phyloP scores from a whole-genome alignment of 2,329 filamentous ascomycete species.

The Zalaria obscura region DNA sequence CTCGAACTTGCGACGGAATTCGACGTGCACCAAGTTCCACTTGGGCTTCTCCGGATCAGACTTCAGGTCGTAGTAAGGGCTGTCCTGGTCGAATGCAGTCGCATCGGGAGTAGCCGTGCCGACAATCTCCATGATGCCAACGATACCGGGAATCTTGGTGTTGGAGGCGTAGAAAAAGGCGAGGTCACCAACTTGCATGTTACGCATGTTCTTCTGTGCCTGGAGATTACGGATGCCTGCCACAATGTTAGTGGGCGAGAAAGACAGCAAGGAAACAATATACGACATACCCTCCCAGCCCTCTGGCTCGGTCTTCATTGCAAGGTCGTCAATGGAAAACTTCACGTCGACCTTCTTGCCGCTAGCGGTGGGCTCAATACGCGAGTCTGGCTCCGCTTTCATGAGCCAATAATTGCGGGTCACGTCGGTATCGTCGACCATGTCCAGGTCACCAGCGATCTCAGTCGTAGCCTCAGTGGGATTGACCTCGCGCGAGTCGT shows the following conservation, averaged over 20 bases:
- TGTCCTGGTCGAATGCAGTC: constrained; percentile 54
- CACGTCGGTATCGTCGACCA: not conserved
- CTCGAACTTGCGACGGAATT: constrained; percentile 72
- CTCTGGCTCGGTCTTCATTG: constrained; percentile 58
- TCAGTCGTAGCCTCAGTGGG: constrained; percentile 2
- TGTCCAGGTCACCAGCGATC: constrained; percentile 1
- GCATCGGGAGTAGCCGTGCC: constrained; percentile 68
- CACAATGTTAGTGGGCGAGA: constrained; percentile 8
- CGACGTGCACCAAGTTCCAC: constrained; percentile 84
- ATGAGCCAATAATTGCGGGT: constrained; percentile 30
- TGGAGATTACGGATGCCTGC: constrained; percentile 31
- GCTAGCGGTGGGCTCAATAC: constrained; percentile 50
- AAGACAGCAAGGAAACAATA: not conserved
- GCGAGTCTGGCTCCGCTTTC: constrained; percentile 61
- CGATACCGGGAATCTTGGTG: constrained; percentile 78
- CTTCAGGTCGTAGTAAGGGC: constrained; percentile 73
- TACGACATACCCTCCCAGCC: constrained; percentile 69
- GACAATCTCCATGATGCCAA: constrained; percentile 52
- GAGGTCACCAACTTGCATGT: constrained; percentile 82
- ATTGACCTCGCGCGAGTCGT: constrained; percentile 2
- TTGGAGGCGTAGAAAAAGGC: constrained; percentile 98
- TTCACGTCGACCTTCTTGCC: constrained; percentile 78
- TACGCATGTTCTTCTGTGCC: constrained; percentile 78
- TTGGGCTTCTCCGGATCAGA: constrained; percentile 49
- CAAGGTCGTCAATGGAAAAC: constrained; percentile 88